Evolutionary conservation across 2,329 filamentous ascomycete species (phyloP), one percentile per base, ranked within the genome.

Genomic region (Albifimbria verrucaria): DNA sequence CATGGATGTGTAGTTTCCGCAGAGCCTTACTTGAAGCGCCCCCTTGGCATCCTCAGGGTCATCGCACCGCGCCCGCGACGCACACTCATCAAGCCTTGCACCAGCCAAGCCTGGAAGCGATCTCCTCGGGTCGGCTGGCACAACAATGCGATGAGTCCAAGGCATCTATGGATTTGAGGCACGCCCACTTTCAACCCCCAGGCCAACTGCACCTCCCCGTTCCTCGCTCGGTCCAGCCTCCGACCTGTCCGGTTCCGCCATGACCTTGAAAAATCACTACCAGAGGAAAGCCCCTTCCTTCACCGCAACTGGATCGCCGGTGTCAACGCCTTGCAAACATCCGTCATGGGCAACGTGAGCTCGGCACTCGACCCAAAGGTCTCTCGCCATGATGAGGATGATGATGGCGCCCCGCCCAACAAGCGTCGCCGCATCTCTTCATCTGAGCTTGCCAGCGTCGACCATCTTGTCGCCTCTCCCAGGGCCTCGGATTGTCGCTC

Each of bases 251-350:
- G 64, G 65, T 59, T 58, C 65, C 66, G 70, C 68, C 68, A 82
- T 82, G 79, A 76, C 77, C 64, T 68, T 71, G 62, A 70, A 72
- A 63, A 72, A 67, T 63, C 70, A 72, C 57, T 76, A 71, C 62
- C 72, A 73, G 68, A 75, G 76, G 69, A 74, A 71, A 60, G 70
- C 77, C 52, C 80, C 55, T 83, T 79, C 66, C 75, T 82, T 55
- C 77, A 80, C 59, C 76, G 79, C 64, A 80, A 78, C 63, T 81
- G 77, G 78, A 71, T 76, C 57, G 73, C 70, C 56, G 74, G 73
- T 47, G 68, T 79, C 63, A 74, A 74, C 54, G 70, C 73, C 55
- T 69, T 68, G 59, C 73, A 77, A 62, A 61, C 65, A 44, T 60
- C 66, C 52, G 62, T 65, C 54, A 78, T 79, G 75, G 76, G 76